phyloP scores from a whole-genome alignment of 2,329 filamentous ascomycete species.

The Neofusicoccum cordaticola region DNA sequence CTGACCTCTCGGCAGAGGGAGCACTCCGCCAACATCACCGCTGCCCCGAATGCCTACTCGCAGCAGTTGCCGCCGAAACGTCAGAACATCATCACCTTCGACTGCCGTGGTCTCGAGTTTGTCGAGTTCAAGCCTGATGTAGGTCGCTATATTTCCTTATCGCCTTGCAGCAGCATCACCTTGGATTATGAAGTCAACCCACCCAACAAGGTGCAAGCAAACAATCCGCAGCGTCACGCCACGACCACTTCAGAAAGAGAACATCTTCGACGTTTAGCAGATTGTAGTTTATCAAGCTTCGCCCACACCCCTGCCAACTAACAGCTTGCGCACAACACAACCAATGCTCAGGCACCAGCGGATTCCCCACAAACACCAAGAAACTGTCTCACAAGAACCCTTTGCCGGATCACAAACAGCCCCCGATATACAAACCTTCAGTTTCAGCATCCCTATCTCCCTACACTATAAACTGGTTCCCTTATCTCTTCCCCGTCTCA shows the following conservation, averaged over 20 bases:
- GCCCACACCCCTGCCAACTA: not conserved
- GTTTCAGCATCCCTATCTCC: not conserved
- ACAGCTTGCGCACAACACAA: not conserved
- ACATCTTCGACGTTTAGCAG: too few species aligned
- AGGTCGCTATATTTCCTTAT: slow-evolving; percentile 27
- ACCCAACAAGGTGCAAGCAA: too few species aligned
- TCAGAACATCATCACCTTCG: slow-evolving; percentile 82
- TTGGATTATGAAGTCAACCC: too few species aligned
- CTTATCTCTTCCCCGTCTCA: slow-evolving; percentile 15
- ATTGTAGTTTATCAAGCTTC: not conserved
- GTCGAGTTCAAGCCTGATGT: slow-evolving; percentile 87
- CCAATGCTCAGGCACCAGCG: too few species aligned
- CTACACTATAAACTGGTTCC: not conserved
- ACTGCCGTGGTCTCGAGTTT: slow-evolving; percentile 93
- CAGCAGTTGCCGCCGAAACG: slow-evolving; percentile 69
- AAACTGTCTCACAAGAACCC: too few species aligned
- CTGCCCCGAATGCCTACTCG: slow-evolving; percentile 68
- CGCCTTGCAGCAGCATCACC: not conserved
- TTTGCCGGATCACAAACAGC: not conserved
- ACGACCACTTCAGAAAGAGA: too few species aligned
- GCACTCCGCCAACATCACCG: slow-evolving; percentile 80
- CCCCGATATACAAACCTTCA: not conserved
- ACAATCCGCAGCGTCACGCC: too few species aligned
- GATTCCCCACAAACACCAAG: too few species aligned
- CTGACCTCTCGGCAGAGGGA: slow-evolving; percentile 58